Evolutionary conservation across 2,329 filamentous ascomycete species (phyloP).

Genomic region (Sporothrix luriei): DNA sequence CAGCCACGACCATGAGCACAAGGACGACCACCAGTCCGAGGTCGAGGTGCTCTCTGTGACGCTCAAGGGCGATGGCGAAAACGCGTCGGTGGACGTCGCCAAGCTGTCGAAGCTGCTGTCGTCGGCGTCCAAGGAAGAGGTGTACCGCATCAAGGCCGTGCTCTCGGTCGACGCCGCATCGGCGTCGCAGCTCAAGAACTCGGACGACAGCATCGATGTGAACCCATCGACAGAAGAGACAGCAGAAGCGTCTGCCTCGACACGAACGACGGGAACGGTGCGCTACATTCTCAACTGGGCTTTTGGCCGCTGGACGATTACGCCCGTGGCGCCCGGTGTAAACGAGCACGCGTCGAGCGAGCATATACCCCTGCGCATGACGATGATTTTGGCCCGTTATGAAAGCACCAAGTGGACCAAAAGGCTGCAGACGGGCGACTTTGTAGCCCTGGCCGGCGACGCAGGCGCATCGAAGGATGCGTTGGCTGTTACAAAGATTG

Average conservation of each 20-base stretch:
- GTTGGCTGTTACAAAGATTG: constrained; percentile 56
- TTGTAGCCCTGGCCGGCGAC: constrained; percentile 54
- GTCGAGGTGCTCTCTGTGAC: constrained; percentile 90
- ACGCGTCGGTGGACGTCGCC: constrained; percentile 52
- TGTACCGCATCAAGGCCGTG: constrained; percentile 88
- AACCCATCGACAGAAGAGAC: constrained; percentile 35
- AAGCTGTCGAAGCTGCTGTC: constrained; percentile 69
- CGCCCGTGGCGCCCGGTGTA: constrained; percentile 51
- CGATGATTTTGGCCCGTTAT: constrained; percentile 71
- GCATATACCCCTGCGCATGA: constrained; percentile 65
- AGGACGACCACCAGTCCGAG: constrained; percentile 72
- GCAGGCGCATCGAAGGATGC: constrained; percentile 46
- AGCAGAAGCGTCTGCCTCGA: background rate
- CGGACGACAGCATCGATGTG: constrained; percentile 42
- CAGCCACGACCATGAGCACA: constrained; percentile 53
- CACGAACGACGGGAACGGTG: constrained; percentile 33
- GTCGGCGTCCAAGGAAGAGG: constrained; percentile 83
- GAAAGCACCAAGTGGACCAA: constrained; percentile 79
- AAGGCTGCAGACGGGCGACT: constrained; percentile 62
- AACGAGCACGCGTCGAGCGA: constrained; percentile 59
- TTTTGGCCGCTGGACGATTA: constrained; percentile 93
- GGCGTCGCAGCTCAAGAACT: constrained; percentile 54
- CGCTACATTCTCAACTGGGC: constrained; percentile 97
- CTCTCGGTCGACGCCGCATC: constrained; percentile 49
- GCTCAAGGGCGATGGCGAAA: constrained; percentile 52